Conservation (phyloP, 495 filamentous ascomycete species). For the Platismatia glauca region DNA sequence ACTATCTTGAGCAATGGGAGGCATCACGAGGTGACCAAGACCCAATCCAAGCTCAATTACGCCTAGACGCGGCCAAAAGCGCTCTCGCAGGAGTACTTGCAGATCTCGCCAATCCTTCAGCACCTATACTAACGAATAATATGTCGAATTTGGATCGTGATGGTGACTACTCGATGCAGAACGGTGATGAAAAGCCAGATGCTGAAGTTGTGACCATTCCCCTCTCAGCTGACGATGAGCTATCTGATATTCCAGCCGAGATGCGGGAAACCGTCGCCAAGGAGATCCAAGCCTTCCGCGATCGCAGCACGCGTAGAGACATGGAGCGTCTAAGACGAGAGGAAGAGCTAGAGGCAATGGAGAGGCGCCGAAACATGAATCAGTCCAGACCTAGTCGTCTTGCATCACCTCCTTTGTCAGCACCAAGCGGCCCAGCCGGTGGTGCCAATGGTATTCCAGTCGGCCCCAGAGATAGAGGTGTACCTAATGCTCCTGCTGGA, state of each 20-base stretch:
- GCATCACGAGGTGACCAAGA: conserved; percentile 56
- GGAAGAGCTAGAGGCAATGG: conserved; percentile 85
- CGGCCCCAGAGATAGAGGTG: conserved; percentile 63
- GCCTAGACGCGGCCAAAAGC: conserved; percentile 57
- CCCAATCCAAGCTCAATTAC: conserved; percentile 54
- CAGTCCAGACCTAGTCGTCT: conserved; percentile 56
- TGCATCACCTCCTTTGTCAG: conserved; percentile 55
- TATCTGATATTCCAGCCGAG: conserved; percentile 90
- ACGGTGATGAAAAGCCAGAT: conserved; percentile 48
- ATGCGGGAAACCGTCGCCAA: conserved; percentile 94
- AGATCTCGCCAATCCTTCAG: conserved; percentile 62
- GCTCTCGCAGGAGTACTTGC: conserved; percentile 56
- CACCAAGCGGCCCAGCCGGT: conserved; percentile 61
- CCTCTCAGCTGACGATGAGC: conserved; percentile 81
- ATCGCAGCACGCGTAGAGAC: conserved; percentile 78
- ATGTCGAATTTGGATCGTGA: conserved; percentile 45
- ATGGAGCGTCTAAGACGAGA: conserved; percentile 77
- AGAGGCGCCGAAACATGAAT: conserved; percentile 62
- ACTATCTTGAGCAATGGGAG: conserved; percentile 84
- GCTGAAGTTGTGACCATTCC: conserved; percentile 87
- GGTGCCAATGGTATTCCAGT: conserved; percentile 77
- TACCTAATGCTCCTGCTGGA: conserved; percentile 72
- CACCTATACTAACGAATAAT: conserved; percentile 40
- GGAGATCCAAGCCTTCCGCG: conserved; percentile 90
- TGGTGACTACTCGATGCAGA: conserved; percentile 65